Conservation (phyloP, 2,329 filamentous ascomycete genomes). For the Penicillium capsulatum region DNA sequence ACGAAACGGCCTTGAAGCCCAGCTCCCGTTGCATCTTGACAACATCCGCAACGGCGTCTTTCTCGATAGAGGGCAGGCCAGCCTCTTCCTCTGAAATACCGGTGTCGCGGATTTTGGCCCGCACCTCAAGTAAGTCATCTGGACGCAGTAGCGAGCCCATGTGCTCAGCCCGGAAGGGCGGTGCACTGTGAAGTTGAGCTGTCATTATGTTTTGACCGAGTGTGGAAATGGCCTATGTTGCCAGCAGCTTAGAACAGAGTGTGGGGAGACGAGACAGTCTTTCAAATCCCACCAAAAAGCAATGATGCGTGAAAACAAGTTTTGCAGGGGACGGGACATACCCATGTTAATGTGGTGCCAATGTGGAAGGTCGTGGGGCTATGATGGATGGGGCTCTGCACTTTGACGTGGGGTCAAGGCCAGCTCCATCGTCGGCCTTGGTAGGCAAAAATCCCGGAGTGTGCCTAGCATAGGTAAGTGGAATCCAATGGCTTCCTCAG, state of each 20-base stretch:
- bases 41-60: slow-evolving; percentile 17
- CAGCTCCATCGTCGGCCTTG: too few species aligned
- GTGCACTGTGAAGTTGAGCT: slow-evolving; percentile 17
- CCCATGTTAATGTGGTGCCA: neutral
- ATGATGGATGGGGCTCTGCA: slow-evolving; percentile 1
- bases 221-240: too few species aligned
- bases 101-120: slow-evolving; percentile 17
- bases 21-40: slow-evolving; percentile 22
- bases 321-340: neutral
- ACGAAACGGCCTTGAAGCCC: slow-evolving; percentile 20
- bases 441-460: too few species aligned
- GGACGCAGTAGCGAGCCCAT: slow-evolving; percentile 23
- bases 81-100: slow-evolving; percentile 19
- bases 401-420: too few species aligned
- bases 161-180: slow-evolving; percentile 24
- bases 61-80: slow-evolving; percentile 17
- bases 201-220: slow-evolving; percentile 9
- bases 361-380: slow-evolving; percentile 2
- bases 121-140: slow-evolving; percentile 16
- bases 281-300: neutral
- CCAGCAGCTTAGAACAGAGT: too few species aligned
- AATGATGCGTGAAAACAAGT: neutral
- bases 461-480: too few species aligned
- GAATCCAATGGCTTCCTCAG: too few species aligned
- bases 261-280: too few species aligned